These are phyloP conservation scores for Microthlaspi erraticum DNA, from an alignment of 345 rosid species.

Conservation along the genomic window DNA sequence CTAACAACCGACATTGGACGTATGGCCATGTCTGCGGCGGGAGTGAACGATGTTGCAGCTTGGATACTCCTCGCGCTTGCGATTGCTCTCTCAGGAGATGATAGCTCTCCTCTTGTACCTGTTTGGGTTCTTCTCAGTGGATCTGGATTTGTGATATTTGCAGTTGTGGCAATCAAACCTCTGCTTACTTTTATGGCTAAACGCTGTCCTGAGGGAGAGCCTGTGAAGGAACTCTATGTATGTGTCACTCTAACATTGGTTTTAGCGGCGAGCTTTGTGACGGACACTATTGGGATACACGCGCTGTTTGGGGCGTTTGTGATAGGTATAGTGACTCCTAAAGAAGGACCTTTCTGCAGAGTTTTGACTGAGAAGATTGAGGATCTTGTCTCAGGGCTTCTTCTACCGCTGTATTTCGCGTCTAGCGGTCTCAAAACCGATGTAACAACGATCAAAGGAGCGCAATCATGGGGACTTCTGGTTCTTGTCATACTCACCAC, in stretches of 20 bases:
- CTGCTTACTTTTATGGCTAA: conserved; percentile 45
- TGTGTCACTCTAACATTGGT: conserved; percentile 57
- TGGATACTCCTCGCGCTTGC: conserved; percentile 61
- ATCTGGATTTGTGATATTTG: conserved; percentile 52
- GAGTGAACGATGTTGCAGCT: conserved; percentile 56
- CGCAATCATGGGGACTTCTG: conserved; percentile 55
- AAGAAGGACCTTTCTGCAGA: conserved; percentile 50
- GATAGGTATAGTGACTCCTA: conserved; percentile 58
- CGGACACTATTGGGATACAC: conserved; percentile 64
- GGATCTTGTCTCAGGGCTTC: conserved; percentile 59
- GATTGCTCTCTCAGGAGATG: conserved; percentile 54
- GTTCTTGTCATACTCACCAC: conserved; percentile 56
- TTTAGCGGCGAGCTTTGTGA: conserved; percentile 57
- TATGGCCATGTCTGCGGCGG: conserved; percentile 62
- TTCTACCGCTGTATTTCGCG: conserved; percentile 62
- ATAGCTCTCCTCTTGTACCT: conserved; percentile 47
- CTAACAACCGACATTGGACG: conserved; percentile 58
- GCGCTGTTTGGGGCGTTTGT: conserved; percentile 62
- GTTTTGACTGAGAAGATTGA: conserved; percentile 54
- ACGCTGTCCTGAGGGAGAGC: conserved; percentile 47
- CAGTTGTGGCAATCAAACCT: conserved; percentile 46
- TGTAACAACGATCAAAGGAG: conserved; percentile 53
- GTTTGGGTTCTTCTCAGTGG: conserved; percentile 57
- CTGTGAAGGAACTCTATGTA: conserved; percentile 51
- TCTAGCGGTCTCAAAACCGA: conserved; percentile 65